A percentile compares a stretch with the other conserved stretches of the same genome.
Evolutionary conservation across 2,329 filamentous ascomycete species (phyloP).

Genomic region (Monosporascus sp.): DNA sequence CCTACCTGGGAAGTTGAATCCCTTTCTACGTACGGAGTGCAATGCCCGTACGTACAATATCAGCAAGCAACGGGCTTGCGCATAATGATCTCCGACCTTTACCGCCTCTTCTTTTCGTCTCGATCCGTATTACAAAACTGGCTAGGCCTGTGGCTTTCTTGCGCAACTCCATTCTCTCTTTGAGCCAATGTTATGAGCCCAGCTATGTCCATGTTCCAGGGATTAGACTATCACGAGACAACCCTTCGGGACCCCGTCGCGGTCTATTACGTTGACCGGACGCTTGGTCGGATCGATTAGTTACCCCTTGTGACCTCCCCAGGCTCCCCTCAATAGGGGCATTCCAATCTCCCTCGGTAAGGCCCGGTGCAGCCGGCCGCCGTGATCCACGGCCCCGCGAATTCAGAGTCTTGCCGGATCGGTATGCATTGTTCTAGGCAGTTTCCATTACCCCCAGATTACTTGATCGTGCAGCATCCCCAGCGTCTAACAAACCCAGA

Average conservation of each 20-base stretch:
- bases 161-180: not conserved
- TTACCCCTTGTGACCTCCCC: not conserved
- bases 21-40: no score
- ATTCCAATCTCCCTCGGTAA: not conserved
- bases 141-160: not conserved
- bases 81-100: slow-evolving; percentile 1
- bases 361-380: not conserved
- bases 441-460: slow-evolving; percentile 30
- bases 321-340: not conserved
- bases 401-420: slow-evolving; percentile 2
- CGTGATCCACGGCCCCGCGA: slow-evolving; percentile 19
- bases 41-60: no score
- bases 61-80: not conserved
- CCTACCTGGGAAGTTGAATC: no score
- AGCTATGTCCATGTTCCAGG: not conserved
- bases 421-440: slow-evolving; percentile 17
- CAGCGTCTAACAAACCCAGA: slow-evolving; percentile 18
- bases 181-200: not conserved
- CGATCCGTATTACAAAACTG: not conserved
- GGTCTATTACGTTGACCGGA: no score
- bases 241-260: not conserved
- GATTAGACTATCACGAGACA: not conserved
- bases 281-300: no score
- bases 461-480: slow-evolving; percentile 22
- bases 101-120: slow-evolving; percentile 5